Conservation (phyloP, 2,329 filamentous ascomycete genomes). For the Arthrobotrys pseudoclavata region DNA sequence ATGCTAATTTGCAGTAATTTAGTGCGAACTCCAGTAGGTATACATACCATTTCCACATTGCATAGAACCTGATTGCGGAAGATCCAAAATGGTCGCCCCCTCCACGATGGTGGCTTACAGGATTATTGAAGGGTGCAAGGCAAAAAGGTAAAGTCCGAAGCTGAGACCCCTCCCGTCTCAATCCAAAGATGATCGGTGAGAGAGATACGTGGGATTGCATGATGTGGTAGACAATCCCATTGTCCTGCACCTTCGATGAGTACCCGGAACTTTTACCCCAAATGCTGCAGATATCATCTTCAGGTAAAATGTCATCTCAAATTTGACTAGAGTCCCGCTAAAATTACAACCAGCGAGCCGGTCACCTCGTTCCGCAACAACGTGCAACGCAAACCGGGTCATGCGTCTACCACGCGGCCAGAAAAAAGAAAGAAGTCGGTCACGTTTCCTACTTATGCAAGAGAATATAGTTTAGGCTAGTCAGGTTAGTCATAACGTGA, state of each 20-base stretch:
- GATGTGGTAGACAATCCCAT: conserved; percentile 6
- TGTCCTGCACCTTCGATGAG: conserved; percentile 20
- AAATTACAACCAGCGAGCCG: conserved; percentile 20
- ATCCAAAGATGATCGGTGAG: neutral
- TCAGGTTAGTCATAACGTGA: conserved; percentile 25
- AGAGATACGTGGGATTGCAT: conserved; percentile 2
- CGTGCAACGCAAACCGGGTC: conserved; percentile 17
- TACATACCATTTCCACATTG: conserved; percentile 46
- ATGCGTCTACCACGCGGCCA: conserved; percentile 31
- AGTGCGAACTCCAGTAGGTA: conserved; percentile 23
- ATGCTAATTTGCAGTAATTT: conserved; percentile 35
- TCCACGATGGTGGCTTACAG: conserved; percentile 31
- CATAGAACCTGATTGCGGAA: conserved; percentile 47
- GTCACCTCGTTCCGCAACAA: conserved; percentile 28
- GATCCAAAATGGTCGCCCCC: conserved; percentile 19
- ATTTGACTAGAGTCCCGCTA: conserved; percentile 5
- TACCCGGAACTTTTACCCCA: conserved; percentile 3
- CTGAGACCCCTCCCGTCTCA: conserved; percentile 21
- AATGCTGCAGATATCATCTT: conserved; percentile 28
- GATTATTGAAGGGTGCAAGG: conserved; percentile 10
- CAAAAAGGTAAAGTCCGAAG: conserved; percentile 46
- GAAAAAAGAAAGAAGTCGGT: conserved; percentile 34
- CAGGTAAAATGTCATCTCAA: conserved; percentile 19
- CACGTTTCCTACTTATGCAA: conserved; percentile 32
- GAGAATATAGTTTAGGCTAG: conserved; percentile 9